Conservation (phyloP, 768 basidiomycete genomes). For the Pilatotrama ljubarskyi region DNA sequence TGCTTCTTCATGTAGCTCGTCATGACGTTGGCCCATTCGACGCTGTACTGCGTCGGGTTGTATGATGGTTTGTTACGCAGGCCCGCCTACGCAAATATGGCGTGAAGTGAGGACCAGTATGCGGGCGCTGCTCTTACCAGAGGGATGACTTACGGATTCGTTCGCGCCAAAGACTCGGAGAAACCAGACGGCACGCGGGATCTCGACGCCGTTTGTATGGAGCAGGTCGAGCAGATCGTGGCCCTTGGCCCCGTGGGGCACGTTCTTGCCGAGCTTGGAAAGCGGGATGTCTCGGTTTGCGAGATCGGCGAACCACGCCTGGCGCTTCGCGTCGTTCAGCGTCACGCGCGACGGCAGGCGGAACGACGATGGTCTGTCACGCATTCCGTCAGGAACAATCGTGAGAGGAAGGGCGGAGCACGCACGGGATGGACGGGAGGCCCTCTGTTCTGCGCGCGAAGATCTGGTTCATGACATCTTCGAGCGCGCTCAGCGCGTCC, state of each 20-base stretch:
- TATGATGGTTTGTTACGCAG: slow-evolving; percentile 77
- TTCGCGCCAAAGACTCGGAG: slow-evolving; percentile 84
- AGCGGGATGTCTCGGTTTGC: slow-evolving; percentile 81
- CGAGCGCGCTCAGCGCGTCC: slow-evolving; percentile 57
- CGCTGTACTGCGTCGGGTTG: slow-evolving; percentile 79
- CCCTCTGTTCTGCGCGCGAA: slow-evolving; percentile 62
- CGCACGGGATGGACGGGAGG: slow-evolving; percentile 65
- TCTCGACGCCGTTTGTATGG: slow-evolving; percentile 73
- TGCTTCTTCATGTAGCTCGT: slow-evolving; percentile 84
- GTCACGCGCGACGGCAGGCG: slow-evolving; percentile 84
- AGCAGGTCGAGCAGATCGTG: slow-evolving; percentile 80
- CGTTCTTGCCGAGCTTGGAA: slow-evolving; percentile 78
- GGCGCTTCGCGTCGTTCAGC: slow-evolving; percentile 74
- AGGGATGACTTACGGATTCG: slow-evolving; percentile 60
- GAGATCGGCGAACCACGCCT: slow-evolving; percentile 81
- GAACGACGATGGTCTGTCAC: slow-evolving; percentile 60
- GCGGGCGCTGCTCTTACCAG: not conserved
- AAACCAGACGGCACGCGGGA: slow-evolving; percentile 85
- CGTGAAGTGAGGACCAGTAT: not conserved
- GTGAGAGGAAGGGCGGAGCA: not conserved
- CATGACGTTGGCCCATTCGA: slow-evolving; percentile 83
- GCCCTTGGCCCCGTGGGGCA: slow-evolving; percentile 85
- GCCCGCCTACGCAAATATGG: slow-evolving; percentile 56
- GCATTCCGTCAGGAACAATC: not conserved
- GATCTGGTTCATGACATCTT: slow-evolving; percentile 76